Percentiles rank a stretch among this genome's conserved stretches.
phyloP scores from a whole-genome alignment of 805 yeast genomes.

The Sporopachydermia lactativora region DNA sequence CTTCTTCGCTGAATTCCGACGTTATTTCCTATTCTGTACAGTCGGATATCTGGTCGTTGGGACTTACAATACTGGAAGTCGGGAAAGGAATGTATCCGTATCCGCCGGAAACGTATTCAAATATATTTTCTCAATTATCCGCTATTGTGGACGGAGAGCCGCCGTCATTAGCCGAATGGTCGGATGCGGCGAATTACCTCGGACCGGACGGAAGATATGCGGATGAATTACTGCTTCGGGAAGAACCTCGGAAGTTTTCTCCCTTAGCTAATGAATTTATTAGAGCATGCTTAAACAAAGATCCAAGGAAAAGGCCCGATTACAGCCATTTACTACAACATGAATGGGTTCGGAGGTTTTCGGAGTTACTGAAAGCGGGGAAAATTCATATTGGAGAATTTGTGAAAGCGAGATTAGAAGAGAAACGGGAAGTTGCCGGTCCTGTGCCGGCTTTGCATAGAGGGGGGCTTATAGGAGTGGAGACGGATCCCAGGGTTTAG shows the following conservation, averaged over 20 bases:
- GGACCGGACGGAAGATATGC: conserved; percentile 72
- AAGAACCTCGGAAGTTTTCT: conserved; percentile 23
- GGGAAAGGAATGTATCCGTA: conserved; percentile 93
- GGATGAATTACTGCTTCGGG: conserved; percentile 26
- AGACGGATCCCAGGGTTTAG: too few relatives aligned
- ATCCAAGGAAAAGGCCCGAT: conserved; percentile 68
- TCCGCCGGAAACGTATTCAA: conserved; percentile 84
- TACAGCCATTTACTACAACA: conserved; percentile 63
- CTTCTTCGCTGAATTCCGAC: conserved; percentile 21
- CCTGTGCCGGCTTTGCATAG: conserved; percentile 1
- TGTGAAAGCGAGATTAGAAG: conserved; percentile 13
- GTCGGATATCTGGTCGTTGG: conserved; percentile 92
- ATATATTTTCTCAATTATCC: conserved; percentile 81
- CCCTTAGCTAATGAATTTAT: not conserved
- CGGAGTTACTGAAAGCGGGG: conserved; percentile 19
- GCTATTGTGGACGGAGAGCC: conserved; percentile 97
- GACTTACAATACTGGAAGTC: conserved; percentile 73
- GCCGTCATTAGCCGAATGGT: conserved; percentile 50
- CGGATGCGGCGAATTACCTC: conserved; percentile 26
- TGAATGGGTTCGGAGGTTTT: conserved; percentile 61
- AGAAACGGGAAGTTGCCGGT: conserved; percentile 2
- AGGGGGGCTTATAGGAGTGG: too few relatives aligned
- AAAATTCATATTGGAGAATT: conserved; percentile 25
- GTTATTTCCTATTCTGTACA: conserved; percentile 81
- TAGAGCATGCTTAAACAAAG: conserved; percentile 49